These are phyloP conservation scores for Mrakia blollopis DNA, from an alignment of 768 basidiomycete species.

Conservation along the genomic window DNA sequence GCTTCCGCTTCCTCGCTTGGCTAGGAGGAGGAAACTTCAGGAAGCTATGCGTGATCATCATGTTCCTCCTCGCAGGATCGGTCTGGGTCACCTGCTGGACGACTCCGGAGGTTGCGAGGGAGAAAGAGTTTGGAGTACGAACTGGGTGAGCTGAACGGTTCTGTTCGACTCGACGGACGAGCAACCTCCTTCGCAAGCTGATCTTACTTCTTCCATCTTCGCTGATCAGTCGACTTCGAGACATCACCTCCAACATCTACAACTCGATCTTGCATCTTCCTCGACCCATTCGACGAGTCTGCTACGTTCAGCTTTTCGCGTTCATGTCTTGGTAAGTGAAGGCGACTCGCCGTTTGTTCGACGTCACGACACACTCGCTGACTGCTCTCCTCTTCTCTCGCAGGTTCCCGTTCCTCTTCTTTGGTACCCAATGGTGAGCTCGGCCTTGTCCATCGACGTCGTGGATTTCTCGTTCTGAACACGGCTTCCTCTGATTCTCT, in stretches of 20 bases:
- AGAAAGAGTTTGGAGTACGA: conserved; percentile 43
- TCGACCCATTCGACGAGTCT: conserved; percentile 77
- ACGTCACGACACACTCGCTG: too few relatives aligned
- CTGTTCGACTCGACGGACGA: neutral
- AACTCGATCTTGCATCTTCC: conserved; percentile 69
- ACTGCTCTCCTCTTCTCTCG: neutral
- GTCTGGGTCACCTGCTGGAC: conserved; percentile 84
- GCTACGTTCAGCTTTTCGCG: conserved; percentile 87
- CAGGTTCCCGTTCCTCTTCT: conserved; percentile 94
- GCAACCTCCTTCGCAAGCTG: neutral
- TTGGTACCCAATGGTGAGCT: conserved; percentile 72
- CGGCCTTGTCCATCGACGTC: neutral
- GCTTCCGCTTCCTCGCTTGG: conserved; percentile 68
- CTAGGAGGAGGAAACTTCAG: conserved; percentile 91
- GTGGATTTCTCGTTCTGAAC: neutral
- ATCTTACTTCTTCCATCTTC: neutral
- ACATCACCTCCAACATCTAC: conserved; percentile 73
- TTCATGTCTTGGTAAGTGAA: conserved; percentile 74
- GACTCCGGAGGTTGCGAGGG: conserved; percentile 61
- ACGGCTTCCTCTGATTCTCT: too few relatives aligned
- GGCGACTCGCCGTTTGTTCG: too few relatives aligned
- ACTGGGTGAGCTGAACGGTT: neutral
- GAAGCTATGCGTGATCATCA: conserved; percentile 85
- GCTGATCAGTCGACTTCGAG: conserved; percentile 40
- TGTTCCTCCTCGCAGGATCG: conserved; percentile 68